phyloP scores from a whole-genome alignment of 345 rosid genomes.

The Garcia nutans region DNA sequence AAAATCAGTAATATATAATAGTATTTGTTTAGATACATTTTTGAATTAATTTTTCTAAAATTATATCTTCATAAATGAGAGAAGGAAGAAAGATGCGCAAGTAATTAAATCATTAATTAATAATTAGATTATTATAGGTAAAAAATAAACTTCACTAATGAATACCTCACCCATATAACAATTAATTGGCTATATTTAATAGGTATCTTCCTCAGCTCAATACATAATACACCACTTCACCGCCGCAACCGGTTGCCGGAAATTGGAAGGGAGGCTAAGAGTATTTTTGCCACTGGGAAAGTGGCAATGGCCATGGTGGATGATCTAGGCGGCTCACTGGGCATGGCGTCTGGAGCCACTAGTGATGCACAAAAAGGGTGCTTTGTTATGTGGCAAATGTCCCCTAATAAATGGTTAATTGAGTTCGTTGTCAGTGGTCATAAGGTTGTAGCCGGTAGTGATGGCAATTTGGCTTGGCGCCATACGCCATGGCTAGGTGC shows the following conservation, averaged over 20 bases:
- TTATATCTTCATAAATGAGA: too few species aligned
- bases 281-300: conserved; percentile 76
- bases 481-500: conserved; percentile 91
- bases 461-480: conserved; percentile 88
- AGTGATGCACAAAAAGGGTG: conserved; percentile 69
- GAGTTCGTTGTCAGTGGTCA: conserved; percentile 77
- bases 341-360: conserved; percentile 29
- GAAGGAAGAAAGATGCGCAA: too few species aligned
- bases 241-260: conserved; percentile 96
- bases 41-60: too few species aligned
- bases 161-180: not conserved
- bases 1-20: too few species aligned
- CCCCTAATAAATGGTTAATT: conserved; percentile 85
- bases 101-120: too few species aligned
- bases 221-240: conserved; percentile 87
- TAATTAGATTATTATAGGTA: too few species aligned
- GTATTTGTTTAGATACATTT: too few species aligned
- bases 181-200: not conserved
- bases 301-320: conserved; percentile 76
- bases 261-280: conserved; percentile 66
- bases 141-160: not conserved
- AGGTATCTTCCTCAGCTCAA: conserved; percentile 96
- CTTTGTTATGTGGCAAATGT: conserved; percentile 99
- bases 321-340: conserved; percentile 44
- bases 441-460: conserved; percentile 83